Evolutionary conservation across 257 asterid genomes (phyloP), one percentile per base, ranked within the genome.

Genomic region (Forsythia suspensa): DNA sequence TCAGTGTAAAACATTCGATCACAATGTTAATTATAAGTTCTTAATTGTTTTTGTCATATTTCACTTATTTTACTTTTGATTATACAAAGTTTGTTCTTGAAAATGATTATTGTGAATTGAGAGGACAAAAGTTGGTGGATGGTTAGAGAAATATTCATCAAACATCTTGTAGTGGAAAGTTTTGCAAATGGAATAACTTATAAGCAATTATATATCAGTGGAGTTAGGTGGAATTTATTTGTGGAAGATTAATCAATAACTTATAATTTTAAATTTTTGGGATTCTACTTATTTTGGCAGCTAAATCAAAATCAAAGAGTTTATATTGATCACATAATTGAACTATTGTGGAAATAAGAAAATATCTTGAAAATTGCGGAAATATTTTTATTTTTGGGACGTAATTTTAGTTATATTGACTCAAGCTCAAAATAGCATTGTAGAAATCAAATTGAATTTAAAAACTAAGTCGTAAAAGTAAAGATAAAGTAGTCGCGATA

Each of bases 1-100:
- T 13, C 29, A 24, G 85, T 76, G 82, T 83, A 48, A 76, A 20
- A 70, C n/a, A 72, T 16, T 42, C 24, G 24, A 24, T 24, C 18
- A 44, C 5, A 21, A 43, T 21, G 37, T 8, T 13, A 63, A 63
- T 63, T 4, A 51, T 11, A 21, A 29, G 3, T 63, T 16, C 16
- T 63, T 20, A 18, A 9, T 2, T 63, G 1, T 21, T 21, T 8
- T 21, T 20, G 15, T 63, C 69, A 20, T 63, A 12, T 24, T 63
- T 59, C 68, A 59, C 68, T 51, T 51, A 4, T 11, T 51, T 15
- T 51, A 3, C 59, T 51, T 51, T 51, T 15, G 59, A 51, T 13
- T 11, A 12, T 3, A 51, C 51, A 43, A 29, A 29, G 34, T 29
- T 29, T 29, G 34, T 29, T 29, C 34, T 29, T 29, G 34, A 29